Evolutionary conservation across 2,329 filamentous ascomycete genomes (phyloP), one percentile per base, ranked within the genome.

Genomic region (Stachybotrys elegans): DNA sequence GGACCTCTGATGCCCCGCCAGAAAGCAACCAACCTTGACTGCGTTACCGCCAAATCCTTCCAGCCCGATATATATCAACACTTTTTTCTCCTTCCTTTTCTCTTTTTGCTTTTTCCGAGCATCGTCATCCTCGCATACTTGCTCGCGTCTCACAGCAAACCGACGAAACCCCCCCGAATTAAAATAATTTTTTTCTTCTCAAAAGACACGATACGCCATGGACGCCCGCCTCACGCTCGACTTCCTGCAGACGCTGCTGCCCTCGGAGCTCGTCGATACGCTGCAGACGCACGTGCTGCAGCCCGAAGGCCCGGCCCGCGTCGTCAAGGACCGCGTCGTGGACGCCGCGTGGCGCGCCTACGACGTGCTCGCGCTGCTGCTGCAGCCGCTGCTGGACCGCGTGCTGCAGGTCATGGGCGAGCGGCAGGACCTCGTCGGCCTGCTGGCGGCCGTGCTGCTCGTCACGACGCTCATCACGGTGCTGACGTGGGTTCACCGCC

Each of bases 401-500:
- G 51, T 57, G 8, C 46, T 68, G 42, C 48, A 56, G 22, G 48
- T 60, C 16, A 58, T 69, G 25, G 53, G 57, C 29, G 61, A 61
- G 19, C 62, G 67, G 56, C 59, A 65, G 52, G 59, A 59, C 35
- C 47, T 59, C 35, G 53, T 61, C 46, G 58, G 59, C 42, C 45
- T 61, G 42, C 46, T 65, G 40, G 53, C 64, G 12, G 59, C 64
- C 38, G 55, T 65, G 27, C 53, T 62, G 22, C 49, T 65, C 13
- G 49, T 67, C 44, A 65, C 84, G 36, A 53, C 82, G 22, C 66
- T 82, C 44, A 63, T 92, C 42, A 71, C 89, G 58, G 61, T 91
- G 45, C 70, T 93, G 51, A 76, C 83, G 60, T 84, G 86, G 69
- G 69, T 89, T 16, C 81, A 83, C 48, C 78, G 88, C 48, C 68